A percentile compares a stretch with the other conserved stretches of the same genome.
Evolutionary conservation across 768 basidiomycete species (phyloP).

Genomic region (Podaxis sp.): DNA sequence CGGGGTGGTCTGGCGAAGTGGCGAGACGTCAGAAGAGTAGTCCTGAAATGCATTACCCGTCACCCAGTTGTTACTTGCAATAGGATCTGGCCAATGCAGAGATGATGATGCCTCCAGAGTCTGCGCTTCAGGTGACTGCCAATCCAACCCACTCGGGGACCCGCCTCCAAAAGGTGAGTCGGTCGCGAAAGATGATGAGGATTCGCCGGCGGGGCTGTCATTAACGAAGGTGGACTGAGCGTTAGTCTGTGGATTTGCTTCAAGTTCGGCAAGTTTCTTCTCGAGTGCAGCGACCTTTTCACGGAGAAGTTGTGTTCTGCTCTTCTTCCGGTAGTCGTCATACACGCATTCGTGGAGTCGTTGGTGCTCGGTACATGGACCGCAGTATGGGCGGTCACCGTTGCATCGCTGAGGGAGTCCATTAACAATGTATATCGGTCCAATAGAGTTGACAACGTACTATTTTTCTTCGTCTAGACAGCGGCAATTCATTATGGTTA

Average conservation of each 20-base stretch:
- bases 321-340: constrained; percentile 59
- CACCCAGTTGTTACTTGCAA: constrained; percentile 10
- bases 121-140: constrained; percentile 3
- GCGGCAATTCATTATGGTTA: background rate
- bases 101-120: constrained; percentile 1
- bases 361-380: constrained; percentile 54
- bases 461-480: constrained; percentile 40
- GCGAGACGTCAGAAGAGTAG: constrained; percentile 3
- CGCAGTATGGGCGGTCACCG: constrained; percentile 53
- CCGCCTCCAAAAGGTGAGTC: background rate
- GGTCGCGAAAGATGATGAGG: background rate
- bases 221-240: constrained; percentile 15
- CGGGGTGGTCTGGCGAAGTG: constrained; percentile 13
- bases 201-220: background rate
- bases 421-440: background rate
- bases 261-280: constrained; percentile 51
- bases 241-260: constrained; percentile 33
- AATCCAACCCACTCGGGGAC: background rate
- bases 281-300: constrained; percentile 56
- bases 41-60: background rate
- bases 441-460: constrained; percentile 25
- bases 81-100: constrained; percentile 4
- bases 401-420: constrained; percentile 53
- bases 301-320: constrained; percentile 55
- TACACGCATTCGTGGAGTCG: constrained; percentile 52